Evolutionary conservation across 139 green algal species (phyloP).

Genomic region (Chlamydomonas incerta): DNA sequence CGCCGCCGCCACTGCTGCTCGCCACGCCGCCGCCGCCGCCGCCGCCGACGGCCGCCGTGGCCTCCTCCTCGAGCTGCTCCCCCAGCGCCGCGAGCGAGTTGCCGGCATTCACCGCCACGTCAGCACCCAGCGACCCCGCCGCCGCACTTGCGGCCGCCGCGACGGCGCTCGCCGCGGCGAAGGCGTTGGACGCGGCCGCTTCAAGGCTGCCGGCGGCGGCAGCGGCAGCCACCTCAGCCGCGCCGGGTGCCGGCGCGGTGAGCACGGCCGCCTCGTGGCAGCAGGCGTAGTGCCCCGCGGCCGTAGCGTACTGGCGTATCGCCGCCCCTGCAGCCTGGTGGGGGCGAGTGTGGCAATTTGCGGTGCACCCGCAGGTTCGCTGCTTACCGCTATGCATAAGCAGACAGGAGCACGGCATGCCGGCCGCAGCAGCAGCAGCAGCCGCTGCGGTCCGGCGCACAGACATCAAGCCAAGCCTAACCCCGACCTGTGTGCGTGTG

Average conservation of each 20-base stretch:
- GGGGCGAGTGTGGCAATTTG: too few relatives aligned
- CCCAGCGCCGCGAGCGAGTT: conserved; percentile 63
- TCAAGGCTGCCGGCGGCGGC: conserved; percentile 34
- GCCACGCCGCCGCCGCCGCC: neutral
- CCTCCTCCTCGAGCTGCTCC: conserved; percentile 44
- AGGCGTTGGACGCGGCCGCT: too few relatives aligned
- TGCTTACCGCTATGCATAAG: too few relatives aligned
- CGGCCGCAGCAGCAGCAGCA: too few relatives aligned
- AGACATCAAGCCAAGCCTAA: too few relatives aligned
- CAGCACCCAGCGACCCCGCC: conserved; percentile 30
- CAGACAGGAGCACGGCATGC: too few relatives aligned
- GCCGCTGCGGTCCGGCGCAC: too few relatives aligned
- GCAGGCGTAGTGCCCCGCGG: neutral
- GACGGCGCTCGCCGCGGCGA: neutral
- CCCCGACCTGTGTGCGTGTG: too few relatives aligned
- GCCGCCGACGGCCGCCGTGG: neutral
- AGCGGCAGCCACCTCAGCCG: conserved; percentile 34
- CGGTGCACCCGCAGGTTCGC: neutral
- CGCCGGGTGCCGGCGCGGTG: neutral
- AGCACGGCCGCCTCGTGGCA: conserved; percentile 9
- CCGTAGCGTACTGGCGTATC: neutral
- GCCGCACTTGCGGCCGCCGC: neutral
- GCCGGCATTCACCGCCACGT: conserved; percentile 66
- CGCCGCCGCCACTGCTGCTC: neutral
- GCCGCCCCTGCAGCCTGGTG: neutral